Conservation (phyloP, 768 basidiomycete species). For the Amanita phalloides region DNA sequence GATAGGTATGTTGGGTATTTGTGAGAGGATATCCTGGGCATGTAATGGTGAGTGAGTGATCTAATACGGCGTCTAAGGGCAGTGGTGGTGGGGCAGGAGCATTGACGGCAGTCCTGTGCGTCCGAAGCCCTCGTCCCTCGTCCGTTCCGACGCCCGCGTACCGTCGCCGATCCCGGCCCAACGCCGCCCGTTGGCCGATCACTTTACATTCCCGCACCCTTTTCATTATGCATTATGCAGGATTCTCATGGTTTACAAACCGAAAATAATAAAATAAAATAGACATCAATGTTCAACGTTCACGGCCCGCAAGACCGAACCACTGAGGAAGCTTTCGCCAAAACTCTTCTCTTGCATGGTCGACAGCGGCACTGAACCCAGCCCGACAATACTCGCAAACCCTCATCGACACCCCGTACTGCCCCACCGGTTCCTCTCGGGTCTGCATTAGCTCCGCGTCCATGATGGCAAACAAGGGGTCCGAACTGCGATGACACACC, state of each 20-base stretch:
- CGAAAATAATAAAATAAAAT: not conserved
- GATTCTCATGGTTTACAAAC: not conserved
- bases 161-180: not conserved
- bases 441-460: conserved; percentile 60
- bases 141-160: conserved; percentile 2
- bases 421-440: conserved; percentile 34
- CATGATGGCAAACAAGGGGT: conserved; percentile 61
- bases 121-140: not conserved
- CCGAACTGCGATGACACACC: conserved; percentile 51
- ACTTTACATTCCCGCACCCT: too few species aligned
- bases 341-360: conserved; percentile 48
- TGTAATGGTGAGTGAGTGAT: not conserved
- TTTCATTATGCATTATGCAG: not conserved
- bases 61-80: not conserved
- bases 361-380: conserved; percentile 52
- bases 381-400: conserved; percentile 56
- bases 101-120: not conserved
- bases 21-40: conserved; percentile 4
- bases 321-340: conserved; percentile 56
- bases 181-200: too few species aligned
- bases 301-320: conserved; percentile 44
- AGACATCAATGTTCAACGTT: not conserved
- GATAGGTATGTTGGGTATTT: conserved; percentile 9
- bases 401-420: conserved; percentile 32
- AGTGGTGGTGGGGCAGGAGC: not conserved